Conservation (phyloP, 495 filamentous ascomycete species). For the Xylaria intraflava region DNA sequence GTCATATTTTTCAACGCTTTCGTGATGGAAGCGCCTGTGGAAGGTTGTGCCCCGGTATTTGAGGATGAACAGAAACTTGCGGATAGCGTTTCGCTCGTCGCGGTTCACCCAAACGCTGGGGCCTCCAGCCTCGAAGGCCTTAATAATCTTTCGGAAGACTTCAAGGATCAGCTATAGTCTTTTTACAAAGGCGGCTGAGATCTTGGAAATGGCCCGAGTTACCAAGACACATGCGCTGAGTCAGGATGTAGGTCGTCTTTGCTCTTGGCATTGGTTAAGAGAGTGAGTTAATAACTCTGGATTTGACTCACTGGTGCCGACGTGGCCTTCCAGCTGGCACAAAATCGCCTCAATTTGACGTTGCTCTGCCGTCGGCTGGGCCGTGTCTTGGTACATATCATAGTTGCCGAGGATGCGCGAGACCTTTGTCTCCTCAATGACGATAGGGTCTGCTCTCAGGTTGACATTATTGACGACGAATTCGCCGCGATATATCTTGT, state of each 20-base stretch:
- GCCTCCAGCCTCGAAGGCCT: constrained; percentile 22
- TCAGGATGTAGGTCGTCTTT: too few relatives aligned
- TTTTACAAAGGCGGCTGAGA: neutral
- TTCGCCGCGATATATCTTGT: constrained; percentile 19
- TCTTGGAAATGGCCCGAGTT: neutral
- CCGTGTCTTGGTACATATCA: constrained; percentile 40
- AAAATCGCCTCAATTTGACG: constrained; percentile 36
- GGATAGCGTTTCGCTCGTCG: constrained; percentile 33
- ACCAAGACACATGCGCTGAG: too few relatives aligned
- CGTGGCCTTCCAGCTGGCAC: constrained; percentile 27
- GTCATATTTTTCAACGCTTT: constrained; percentile 31
- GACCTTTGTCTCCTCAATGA: constrained; percentile 28
- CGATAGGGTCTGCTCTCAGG: constrained; percentile 13
- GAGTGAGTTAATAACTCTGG: neutral
- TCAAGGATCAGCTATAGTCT: neutral
- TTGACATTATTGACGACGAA: constrained; percentile 20
- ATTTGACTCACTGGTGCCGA: constrained; percentile 10
- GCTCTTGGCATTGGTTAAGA: too few relatives aligned
- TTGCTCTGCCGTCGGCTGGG: constrained; percentile 12
- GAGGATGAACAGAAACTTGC: constrained; percentile 52
- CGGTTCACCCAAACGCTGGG: constrained; percentile 31
- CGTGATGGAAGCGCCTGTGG: constrained; percentile 29
- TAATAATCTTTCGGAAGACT: constrained; percentile 29
- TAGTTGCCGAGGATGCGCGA: constrained; percentile 31
- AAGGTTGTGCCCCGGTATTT: constrained; percentile 38